phyloP scores from a whole-genome alignment of 176 grass and related monocot species.

The Alloteropsis semialata region DNA sequence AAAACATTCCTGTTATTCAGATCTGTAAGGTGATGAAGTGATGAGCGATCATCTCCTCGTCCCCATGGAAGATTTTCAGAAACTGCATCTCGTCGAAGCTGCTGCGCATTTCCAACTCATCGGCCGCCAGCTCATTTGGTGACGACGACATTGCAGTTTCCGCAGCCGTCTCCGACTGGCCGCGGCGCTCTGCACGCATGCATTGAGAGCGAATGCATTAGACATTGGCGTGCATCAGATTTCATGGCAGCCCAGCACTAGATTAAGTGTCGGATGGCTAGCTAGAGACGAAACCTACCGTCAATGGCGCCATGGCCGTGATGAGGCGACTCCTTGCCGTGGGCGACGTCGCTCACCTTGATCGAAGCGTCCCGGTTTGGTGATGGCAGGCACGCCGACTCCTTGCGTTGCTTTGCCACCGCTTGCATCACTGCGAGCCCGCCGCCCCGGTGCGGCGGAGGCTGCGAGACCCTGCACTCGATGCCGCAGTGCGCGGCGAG shows the following conservation, averaged over 20 bases:
- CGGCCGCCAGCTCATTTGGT: background rate
- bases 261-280: background rate
- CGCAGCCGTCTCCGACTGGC: background rate
- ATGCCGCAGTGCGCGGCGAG: background rate
- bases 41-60: background rate
- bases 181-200: background rate
- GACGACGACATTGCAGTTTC: background rate
- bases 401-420: background rate
- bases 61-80: background rate
- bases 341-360: background rate
- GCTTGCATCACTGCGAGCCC: background rate
- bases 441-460: background rate
- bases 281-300: background rate
- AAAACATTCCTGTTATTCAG: too few relatives aligned
- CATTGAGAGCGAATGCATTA: background rate
- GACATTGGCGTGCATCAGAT: background rate
- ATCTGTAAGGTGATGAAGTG: background rate
- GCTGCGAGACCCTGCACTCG: too few relatives aligned
- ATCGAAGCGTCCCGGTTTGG: background rate
- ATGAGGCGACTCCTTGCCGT: background rate
- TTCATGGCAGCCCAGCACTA: background rate
- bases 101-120: background rate
- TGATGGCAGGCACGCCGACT: background rate
- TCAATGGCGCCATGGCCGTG: background rate
- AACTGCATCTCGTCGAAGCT: background rate